These are phyloP conservation scores for Arthrobotrys megalospora DNA, from an alignment of 2,329 filamentous ascomycete genomes.

Conservation along the genomic window DNA sequence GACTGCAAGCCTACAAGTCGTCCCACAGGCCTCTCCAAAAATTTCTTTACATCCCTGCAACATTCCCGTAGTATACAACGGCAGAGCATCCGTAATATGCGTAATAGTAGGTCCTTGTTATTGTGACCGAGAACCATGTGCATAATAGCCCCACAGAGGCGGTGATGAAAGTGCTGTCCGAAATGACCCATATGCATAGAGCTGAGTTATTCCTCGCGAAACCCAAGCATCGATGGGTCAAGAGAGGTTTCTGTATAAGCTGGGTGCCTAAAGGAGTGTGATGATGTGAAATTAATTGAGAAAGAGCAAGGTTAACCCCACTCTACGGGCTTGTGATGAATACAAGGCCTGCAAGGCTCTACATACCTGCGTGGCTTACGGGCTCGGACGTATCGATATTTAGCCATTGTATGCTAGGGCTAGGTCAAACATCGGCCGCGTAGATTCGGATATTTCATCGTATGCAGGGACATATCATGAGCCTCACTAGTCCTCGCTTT, in stretches of 20 bases:
- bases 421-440: slow-evolving; percentile 3
- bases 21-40: background rate
- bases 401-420: background rate
- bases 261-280: slow-evolving; percentile 4
- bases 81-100: background rate
- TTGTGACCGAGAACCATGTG: background rate
- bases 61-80: background rate
- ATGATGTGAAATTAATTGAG: background rate
- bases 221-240: slow-evolving; percentile 1
- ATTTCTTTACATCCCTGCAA: background rate
- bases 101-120: background rate
- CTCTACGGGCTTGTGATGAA: background rate
- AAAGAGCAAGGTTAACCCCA: background rate
- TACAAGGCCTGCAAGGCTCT: background rate
- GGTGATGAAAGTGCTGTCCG: background rate
- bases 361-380: background rate
- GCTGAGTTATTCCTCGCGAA: slow-evolving; percentile 8
- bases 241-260: background rate
- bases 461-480: slow-evolving; percentile 14
- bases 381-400: slow-evolving; percentile 11
- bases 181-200: background rate
- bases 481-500: slow-evolving; percentile 5
- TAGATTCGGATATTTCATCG: slow-evolving; percentile 10
- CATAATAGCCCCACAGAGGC: background rate
- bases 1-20: background rate